Evolutionary conservation across 2,329 filamentous ascomycete genomes (phyloP), one percentile per base, ranked within the genome.

Genomic region (Diplodia sapinea): DNA sequence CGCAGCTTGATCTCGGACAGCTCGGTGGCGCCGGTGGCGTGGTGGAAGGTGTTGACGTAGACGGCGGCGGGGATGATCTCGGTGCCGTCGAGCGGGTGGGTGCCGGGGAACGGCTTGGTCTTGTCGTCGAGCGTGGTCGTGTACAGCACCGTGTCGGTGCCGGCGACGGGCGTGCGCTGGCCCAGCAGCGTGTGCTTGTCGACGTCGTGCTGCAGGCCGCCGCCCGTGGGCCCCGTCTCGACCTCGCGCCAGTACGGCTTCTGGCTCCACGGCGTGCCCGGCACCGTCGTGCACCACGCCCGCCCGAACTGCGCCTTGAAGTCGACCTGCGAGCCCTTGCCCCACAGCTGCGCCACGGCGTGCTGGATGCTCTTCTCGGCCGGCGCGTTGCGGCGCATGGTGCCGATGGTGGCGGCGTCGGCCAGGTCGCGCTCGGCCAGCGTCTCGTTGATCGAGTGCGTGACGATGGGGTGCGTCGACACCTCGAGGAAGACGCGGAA

Each of bases 1-100:
- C 72, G 73, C 7, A 81, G 71, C 38, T 72, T 71, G 17, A 82
- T 71, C 50, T 81, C 73, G 8, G 72, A 69, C 3, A 82, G 68
- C 2, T 71, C 61, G 1, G 68, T 68, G 8, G 70, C 74, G 4
- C 73, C 70, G 1, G 77, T 79, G 0, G 76, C 79, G 26, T 76
- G 70, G 15, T 76, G 64, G 62, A 82, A 80, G 1, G 78, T 82
- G 69, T 82, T 82, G 54, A 82, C 71, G 29, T 80, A 73, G 2
- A 77, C 77, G 2, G 79, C 81, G 2, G 80, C 81, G 2, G 81
- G 81, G 6, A 82, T 73, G 47, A 82, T 82, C 68, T 82, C 80
- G 1, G 79, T 79, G 5, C 79, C 80, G 52, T 78, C 74, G 1
- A 83, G 71, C 8, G 76, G 79, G 70, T 82, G 80, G 20, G 67